Evolutionary conservation across 768 basidiomycete genomes (phyloP), one percentile per base, ranked within the genome.

Genomic region (Fomitopsis serialis): DNA sequence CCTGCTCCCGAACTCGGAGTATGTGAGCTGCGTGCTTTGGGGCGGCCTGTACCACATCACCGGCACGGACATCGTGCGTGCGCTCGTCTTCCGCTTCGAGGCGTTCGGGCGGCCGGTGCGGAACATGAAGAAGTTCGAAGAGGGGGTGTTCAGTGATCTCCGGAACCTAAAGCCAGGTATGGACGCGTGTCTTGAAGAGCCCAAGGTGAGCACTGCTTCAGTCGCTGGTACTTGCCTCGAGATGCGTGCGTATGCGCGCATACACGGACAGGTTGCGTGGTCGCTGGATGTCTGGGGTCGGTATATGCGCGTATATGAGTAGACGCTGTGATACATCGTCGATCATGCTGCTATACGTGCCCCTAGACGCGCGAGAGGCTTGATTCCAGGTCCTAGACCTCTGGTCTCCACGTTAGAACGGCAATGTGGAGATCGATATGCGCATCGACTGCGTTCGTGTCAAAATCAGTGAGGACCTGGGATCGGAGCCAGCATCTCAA

Each of bases 51-150:
- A 92, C 65, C 91, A 96, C 65, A 92, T 98, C 70, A 96, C 94
- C 2, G 95, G 95, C 29, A 98, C 95, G 6, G 95, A 98, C 71
- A 97, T 98, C 66, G 94, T 98, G 27, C 80, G 95, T 58, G 92
- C 93, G 3, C 76, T 98, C 48, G 87, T 92, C n/a, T 96, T 97
- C 68, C 81, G 94, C 19, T 94, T 96, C 69, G 89, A 93, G 73
- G 87, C 89, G 37, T 96, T 96, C 63, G 90, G 91, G 1, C 76
- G 95, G 9, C 95, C 94, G 0, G 92, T 98, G 37, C 76, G 80
- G 53, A 92, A 92, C 63, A 88, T 92, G 80, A 97, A 97, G 71
- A 98, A 98, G 69, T 98, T 96, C 62, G 95, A 98, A 67, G 95
- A 98, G 70, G 95, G 95, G 48, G 87, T 98, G 42, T 98, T 98